These are phyloP conservation scores for Harrya chromipes DNA, from an alignment of 768 basidiomycete genomes.

Conservation along the genomic window DNA sequence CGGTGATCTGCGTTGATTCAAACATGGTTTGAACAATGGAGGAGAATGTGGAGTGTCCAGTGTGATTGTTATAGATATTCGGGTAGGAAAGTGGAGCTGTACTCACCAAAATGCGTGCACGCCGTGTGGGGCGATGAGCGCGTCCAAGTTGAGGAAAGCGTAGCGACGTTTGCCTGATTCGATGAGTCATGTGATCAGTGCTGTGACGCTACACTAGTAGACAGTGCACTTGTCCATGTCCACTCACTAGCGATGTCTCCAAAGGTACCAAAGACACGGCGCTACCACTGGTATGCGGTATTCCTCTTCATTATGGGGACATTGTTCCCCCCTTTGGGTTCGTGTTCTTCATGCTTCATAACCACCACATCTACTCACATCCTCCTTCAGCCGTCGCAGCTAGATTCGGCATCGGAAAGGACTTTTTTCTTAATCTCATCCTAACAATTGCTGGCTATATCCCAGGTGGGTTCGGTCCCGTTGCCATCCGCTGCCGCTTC, in stretches of 20 bases:
- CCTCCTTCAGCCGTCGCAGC: slow-evolving; percentile 75
- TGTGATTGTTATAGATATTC: too few relatives aligned
- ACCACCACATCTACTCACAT: neutral
- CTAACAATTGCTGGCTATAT: slow-evolving; percentile 91
- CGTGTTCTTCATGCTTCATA: slow-evolving; percentile 14
- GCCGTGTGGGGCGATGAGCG: slow-evolving; percentile 19
- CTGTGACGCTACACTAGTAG: too few relatives aligned
- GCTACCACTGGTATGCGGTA: slow-evolving; percentile 78
- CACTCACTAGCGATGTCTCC: slow-evolving; percentile 30
- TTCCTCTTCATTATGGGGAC: slow-evolving; percentile 87
- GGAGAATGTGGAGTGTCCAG: neutral
- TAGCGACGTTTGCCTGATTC: slow-evolving; percentile 25
- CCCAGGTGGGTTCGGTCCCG: slow-evolving; percentile 50
- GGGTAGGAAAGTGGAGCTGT: neutral
- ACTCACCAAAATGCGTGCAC: slow-evolving; percentile 21
- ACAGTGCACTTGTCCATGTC: too few relatives aligned
- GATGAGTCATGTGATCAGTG: slow-evolving; percentile 22
- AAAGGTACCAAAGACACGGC: slow-evolving; percentile 53
- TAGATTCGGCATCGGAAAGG: slow-evolving; percentile 85
- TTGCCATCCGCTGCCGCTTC: neutral
- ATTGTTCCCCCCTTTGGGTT: slow-evolving; percentile 88
- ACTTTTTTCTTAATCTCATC: slow-evolving; percentile 89
- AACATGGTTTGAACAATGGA: neutral
- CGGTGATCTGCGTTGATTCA: slow-evolving; percentile 13
- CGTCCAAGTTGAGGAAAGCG: slow-evolving; percentile 12